Evolutionary conservation across 495 filamentous ascomycete genomes (phyloP).

Genomic region (Neurospora sp.): DNA sequence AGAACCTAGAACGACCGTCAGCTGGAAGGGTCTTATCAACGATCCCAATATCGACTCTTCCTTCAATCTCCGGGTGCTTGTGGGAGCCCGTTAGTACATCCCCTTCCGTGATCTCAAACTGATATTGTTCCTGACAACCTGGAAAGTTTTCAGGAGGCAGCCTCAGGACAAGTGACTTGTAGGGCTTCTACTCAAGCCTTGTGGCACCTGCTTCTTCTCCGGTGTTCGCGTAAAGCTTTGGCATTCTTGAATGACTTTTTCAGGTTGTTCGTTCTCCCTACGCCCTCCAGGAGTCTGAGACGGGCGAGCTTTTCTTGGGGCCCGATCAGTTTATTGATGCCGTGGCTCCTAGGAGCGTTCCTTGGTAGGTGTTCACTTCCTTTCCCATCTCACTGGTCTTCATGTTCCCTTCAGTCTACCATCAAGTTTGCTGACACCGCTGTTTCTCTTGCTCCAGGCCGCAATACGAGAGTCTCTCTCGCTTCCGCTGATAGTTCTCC

Average conservation of each 20-base stretch:
- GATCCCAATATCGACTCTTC: no score
- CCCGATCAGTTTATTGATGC: not conserved
- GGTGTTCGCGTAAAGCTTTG: no score
- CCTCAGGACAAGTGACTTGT: not conserved
- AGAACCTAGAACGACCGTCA: no score
- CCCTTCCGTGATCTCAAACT: not conserved
- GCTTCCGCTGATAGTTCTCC: no score
- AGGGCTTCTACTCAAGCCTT: no score
- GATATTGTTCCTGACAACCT: not conserved
- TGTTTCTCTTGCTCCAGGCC: not conserved
- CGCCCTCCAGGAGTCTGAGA: not conserved
- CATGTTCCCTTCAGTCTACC: not conserved
- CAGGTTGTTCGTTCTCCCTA: not conserved
- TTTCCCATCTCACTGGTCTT: not conserved
- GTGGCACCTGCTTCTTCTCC: no score
- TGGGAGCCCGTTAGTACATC: not conserved
- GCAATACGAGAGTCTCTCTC: not conserved
- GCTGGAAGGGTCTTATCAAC: no score
- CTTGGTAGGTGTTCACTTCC: not conserved
- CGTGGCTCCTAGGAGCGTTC: not conserved
- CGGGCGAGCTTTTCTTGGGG: not conserved
- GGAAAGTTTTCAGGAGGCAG: not conserved
- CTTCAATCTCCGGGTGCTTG: not conserved
- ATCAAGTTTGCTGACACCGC: not conserved
- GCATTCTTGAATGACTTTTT: not conserved